Percentiles rank a stretch among this genome's conserved stretches.
Conservation (phyloP, 257 asterid species). For the Eucommia ulmoides region DNA sequence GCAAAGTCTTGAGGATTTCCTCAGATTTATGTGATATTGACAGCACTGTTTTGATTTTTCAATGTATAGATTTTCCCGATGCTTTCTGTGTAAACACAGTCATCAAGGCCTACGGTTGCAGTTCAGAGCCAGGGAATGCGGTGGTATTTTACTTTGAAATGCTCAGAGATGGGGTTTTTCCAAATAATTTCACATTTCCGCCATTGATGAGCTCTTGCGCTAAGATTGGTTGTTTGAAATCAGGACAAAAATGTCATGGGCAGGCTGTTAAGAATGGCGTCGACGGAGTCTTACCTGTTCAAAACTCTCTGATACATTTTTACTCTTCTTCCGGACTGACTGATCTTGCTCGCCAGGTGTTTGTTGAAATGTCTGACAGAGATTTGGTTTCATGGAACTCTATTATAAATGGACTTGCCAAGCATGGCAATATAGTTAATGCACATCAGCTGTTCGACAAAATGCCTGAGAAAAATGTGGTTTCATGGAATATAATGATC, state of each 20-base stretch:
- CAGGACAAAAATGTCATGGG: conserved; percentile 60
- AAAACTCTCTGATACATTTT: conserved; percentile 50
- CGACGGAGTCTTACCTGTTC: conserved; percentile 39
- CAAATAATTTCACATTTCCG: conserved; percentile 57
- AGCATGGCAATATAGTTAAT: conserved; percentile 34
- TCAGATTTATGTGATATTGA: conserved; percentile 18
- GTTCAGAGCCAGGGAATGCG: conserved; percentile 24
- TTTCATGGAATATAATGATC: conserved; percentile 54
- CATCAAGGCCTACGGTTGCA: conserved; percentile 36
- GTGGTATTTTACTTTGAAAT: conserved; percentile 38
- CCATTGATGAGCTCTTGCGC: conserved; percentile 56
- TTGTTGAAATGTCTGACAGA: conserved; percentile 34
- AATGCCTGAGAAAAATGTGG: conserved; percentile 41
- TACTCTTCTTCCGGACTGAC: conserved; percentile 37
- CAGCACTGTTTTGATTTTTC: conserved; percentile 36
- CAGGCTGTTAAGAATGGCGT: conserved; percentile 56
- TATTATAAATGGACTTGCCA: conserved; percentile 31
- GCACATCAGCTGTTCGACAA: conserved; percentile 51
- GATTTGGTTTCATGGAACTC: conserved; percentile 63
- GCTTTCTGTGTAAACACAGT: conserved; percentile 57
- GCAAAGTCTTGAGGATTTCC: conserved; percentile 44
- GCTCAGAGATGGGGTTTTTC: conserved; percentile 40
- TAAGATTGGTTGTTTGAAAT: conserved; percentile 26
- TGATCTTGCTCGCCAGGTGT: conserved; percentile 24
- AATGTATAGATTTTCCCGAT: conserved; percentile 35